Evolutionary conservation across 768 basidiomycete genomes (phyloP).

Genomic region (Kwoniella sp.): DNA sequence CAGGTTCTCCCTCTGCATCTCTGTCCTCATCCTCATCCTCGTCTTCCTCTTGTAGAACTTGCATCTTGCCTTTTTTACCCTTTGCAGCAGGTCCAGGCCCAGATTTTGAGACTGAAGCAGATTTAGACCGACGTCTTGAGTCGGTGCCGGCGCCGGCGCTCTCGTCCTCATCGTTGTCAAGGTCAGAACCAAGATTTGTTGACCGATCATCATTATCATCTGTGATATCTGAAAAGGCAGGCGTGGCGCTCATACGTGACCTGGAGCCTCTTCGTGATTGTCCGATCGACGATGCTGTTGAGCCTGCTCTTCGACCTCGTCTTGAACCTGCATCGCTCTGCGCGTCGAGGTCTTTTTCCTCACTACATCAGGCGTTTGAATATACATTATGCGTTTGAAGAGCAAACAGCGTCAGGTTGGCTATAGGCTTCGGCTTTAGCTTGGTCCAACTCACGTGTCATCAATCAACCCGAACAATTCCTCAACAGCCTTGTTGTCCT

Average conservation of each 20-base stretch:
- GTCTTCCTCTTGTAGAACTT: slow-evolving; percentile 16
- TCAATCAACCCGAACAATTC: slow-evolving; percentile 42
- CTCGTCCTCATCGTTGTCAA: slow-evolving; percentile 8
- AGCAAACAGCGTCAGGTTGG: too few relatives aligned
- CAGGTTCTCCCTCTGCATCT: slow-evolving; percentile 15
- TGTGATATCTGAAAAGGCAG: slow-evolving; percentile 1
- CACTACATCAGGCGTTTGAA: too few relatives aligned
- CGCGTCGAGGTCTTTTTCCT: slow-evolving; percentile 23
- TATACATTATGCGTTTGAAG: too few relatives aligned
- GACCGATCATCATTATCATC: slow-evolving; percentile 5
- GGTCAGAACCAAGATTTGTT: neutral
- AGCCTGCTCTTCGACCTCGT: slow-evolving; percentile 9
- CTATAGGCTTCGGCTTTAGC: too few relatives aligned
- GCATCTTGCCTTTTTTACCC: slow-evolving; percentile 8
- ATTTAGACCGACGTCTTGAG: neutral
- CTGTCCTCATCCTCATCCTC: slow-evolving; percentile 16
- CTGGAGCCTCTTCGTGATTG: neutral
- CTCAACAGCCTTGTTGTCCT: slow-evolving; percentile 21
- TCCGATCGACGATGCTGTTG: slow-evolving; percentile 1
- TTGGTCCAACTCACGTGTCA: slow-evolving; percentile 37
- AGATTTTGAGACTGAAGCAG: neutral
- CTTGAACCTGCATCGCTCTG: slow-evolving; percentile 16
- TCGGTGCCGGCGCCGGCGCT: neutral
- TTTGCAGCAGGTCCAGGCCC: neutral
- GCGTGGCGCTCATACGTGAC: slow-evolving; percentile 6